phyloP scores from a whole-genome alignment of 176 grass and related monocot species.

The Raddia distichophylla region DNA sequence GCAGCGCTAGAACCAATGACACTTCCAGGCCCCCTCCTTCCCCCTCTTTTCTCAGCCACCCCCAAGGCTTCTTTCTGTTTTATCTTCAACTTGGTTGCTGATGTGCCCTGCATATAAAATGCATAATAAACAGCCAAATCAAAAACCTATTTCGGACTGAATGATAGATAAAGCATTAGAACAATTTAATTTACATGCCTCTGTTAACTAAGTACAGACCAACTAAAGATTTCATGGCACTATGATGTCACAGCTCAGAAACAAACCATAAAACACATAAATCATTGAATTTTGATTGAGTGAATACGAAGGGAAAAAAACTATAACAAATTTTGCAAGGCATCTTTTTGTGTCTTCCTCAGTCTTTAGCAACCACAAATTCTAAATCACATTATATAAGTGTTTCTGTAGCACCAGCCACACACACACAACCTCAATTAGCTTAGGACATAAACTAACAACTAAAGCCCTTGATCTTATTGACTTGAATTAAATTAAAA shows the following conservation, averaged over 20 bases:
- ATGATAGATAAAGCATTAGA: not conserved
- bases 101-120: slow-evolving; percentile 69
- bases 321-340: not conserved
- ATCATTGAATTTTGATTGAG: not conserved
- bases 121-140: slow-evolving; percentile 40
- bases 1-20: slow-evolving; percentile 84
- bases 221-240: slow-evolving; percentile 4
- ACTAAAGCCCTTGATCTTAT: not conserved
- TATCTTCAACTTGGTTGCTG: slow-evolving; percentile 88
- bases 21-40: slow-evolving; percentile 91
- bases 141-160: not conserved
- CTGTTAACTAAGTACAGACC: not conserved
- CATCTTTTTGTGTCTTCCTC: not conserved
- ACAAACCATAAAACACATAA: not conserved
- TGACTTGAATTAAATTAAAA: too few species aligned
- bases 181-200: not conserved
- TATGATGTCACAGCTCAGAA: not conserved
- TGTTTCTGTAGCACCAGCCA: not conserved
- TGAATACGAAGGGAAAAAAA: not conserved
- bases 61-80: slow-evolving; percentile 91
- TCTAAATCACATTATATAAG: not conserved
- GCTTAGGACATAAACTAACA: not conserved
- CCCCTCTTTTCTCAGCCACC: slow-evolving; percentile 82
- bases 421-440: not conserved
- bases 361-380: not conserved